Conservation (phyloP, 225 moss, liverwort and hornwort genomes). For the Ulota crispa region DNA sequence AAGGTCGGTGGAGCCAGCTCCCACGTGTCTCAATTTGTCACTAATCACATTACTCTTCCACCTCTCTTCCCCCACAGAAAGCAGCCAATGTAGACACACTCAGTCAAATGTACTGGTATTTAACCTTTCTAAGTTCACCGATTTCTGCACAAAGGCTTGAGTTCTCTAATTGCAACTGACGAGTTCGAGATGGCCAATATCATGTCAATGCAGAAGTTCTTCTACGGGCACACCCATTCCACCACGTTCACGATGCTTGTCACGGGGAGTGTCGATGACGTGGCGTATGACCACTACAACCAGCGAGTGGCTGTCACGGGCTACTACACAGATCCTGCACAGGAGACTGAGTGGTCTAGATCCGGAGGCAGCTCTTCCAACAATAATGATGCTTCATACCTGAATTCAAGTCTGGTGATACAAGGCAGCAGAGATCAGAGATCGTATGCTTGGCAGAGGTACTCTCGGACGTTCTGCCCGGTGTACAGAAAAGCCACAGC, state of each 20-base stretch:
- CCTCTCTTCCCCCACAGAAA: not conserved
- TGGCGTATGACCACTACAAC: conserved; percentile 18
- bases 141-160: not conserved
- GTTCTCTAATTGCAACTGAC: not conserved
- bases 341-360: not conserved
- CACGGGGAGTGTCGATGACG: not conserved
- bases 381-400: not conserved
- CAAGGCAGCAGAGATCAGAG: not conserved
- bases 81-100: not conserved
- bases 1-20: conserved; percentile 1
- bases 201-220: conserved; percentile 32
- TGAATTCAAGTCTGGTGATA: conserved; percentile 6
- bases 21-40: not conserved
- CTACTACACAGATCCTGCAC: conserved; percentile 13
- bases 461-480: conserved; percentile 16
- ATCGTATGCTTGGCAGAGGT: not conserved
- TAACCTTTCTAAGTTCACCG: not conserved
- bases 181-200: not conserved
- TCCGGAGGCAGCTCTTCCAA: not conserved
- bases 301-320: conserved; percentile 3
- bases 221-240: not conserved
- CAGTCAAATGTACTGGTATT: not conserved
- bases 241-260: conserved; percentile 1
- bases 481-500: not conserved
- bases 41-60: not conserved